These are phyloP conservation scores for Neobulgaria alba DNA, from an alignment of 2,329 filamentous ascomycete species.

Conservation along the genomic window DNA sequence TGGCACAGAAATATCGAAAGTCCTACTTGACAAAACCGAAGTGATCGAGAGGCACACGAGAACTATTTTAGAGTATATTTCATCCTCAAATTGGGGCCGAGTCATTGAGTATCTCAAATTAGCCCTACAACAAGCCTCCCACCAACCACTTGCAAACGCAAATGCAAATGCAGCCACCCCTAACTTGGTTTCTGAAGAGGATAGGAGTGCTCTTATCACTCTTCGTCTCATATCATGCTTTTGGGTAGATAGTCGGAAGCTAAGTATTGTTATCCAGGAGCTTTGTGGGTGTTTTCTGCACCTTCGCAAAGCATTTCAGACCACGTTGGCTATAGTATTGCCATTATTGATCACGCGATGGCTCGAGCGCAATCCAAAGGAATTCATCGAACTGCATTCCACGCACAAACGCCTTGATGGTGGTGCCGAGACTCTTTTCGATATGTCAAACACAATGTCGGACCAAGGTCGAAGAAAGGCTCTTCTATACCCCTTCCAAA, in stretches of 20 bases:
- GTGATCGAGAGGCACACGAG: constrained; percentile 48
- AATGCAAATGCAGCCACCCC: constrained; percentile 14
- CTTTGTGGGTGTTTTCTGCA: constrained; percentile 59
- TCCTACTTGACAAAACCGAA: constrained; percentile 26
- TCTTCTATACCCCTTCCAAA: constrained; percentile 54
- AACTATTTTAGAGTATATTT: constrained; percentile 53
- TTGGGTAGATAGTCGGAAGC: constrained; percentile 55
- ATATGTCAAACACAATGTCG: constrained; percentile 55
- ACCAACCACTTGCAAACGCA: constrained; percentile 18
- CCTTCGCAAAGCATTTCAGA: constrained; percentile 55
- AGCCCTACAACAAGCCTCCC: constrained; percentile 24
- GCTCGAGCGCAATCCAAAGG: constrained; percentile 55
- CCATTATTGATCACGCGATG: constrained; percentile 56
- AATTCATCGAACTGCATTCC: constrained; percentile 56
- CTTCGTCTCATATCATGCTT: constrained; percentile 53
- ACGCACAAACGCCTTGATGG: constrained; percentile 54
- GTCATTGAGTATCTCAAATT: constrained; percentile 52
- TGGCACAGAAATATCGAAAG: constrained; percentile 21
- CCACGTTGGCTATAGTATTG: constrained; percentile 52
- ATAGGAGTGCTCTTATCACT: constrained; percentile 39
- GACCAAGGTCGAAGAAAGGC: constrained; percentile 48
- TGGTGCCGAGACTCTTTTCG: constrained; percentile 58
- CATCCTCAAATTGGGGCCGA: constrained; percentile 53
- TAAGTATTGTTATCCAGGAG: constrained; percentile 55
- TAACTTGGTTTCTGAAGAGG: constrained; percentile 22